These are phyloP conservation scores for Kwoniella sp. DNA, from an alignment of 768 basidiomycete genomes.

Conservation along the genomic window DNA sequence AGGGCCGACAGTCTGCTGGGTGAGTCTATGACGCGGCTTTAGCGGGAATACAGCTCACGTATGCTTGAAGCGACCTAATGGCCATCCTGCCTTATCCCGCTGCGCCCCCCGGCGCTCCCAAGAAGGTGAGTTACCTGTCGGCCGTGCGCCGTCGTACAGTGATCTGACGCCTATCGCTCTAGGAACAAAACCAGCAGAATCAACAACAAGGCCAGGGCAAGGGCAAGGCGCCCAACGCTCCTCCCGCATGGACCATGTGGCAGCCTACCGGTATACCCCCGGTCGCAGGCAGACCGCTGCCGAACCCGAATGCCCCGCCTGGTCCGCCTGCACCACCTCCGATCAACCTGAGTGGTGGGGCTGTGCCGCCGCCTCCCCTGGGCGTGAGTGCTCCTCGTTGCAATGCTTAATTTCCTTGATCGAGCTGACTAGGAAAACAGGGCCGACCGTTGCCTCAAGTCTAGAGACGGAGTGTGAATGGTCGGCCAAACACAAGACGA, in stretches of 20 bases:
- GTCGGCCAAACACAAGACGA: no score
- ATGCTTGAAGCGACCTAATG: slow-evolving; percentile 36
- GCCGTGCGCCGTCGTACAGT: no score
- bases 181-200: no score
- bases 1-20: slow-evolving; percentile 48
- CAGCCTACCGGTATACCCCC: slow-evolving; percentile 28
- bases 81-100: slow-evolving; percentile 43
- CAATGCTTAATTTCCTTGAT: neutral
- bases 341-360: slow-evolving; percentile 14
- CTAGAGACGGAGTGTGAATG: neutral
- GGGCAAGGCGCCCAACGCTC: slow-evolving; percentile 24
- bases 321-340: no score
- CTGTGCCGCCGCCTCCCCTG: slow-evolving; percentile 22
- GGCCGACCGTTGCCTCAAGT: slow-evolving; percentile 25
- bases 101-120: slow-evolving; percentile 25
- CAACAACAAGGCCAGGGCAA: slow-evolving; percentile 7
- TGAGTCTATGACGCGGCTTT: slow-evolving; percentile 15
- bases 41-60: neutral
- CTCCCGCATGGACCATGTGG: slow-evolving; percentile 36
- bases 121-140: slow-evolving; percentile 23
- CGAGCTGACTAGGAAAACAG: slow-evolving; percentile 6
- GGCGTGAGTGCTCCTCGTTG: slow-evolving; percentile 9
- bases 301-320: slow-evolving; percentile 27
- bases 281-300: slow-evolving; percentile 23
- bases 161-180: neutral